phyloP scores from a whole-genome alignment of 1,139 yeast genomes.

The Suhomyces anneliseae region DNA sequence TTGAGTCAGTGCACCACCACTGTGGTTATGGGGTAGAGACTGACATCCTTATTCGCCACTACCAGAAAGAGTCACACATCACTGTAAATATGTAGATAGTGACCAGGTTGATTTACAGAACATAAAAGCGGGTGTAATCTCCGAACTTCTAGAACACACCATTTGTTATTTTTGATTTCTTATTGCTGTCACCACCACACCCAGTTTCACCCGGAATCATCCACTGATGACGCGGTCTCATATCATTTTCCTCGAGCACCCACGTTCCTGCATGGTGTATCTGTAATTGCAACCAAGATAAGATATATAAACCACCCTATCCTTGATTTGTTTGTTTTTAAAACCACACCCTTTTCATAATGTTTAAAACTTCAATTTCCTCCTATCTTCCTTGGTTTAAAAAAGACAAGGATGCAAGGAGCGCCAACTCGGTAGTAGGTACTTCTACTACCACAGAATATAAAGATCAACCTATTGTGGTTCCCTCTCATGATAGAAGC shows the following conservation, averaged over 20 bases:
- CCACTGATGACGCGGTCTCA: conserved; percentile 1
- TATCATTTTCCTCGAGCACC: background rate
- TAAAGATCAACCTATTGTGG: conserved; percentile 21
- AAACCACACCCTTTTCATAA: conserved; percentile 8
- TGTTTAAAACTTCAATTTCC: conserved; percentile 21
- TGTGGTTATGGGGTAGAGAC: too few relatives aligned
- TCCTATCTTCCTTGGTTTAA: conserved; percentile 22
- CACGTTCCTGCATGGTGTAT: conserved; percentile 9
- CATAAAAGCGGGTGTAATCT: too few relatives aligned
- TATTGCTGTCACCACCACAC: background rate
- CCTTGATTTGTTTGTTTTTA: conserved; percentile 3
- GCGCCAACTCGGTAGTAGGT: background rate
- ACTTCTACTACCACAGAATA: background rate
- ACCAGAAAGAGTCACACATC: too few relatives aligned
- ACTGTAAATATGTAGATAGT: too few relatives aligned
- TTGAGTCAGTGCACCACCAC: too few relatives aligned
- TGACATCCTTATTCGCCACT: too few relatives aligned
- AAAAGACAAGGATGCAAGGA: conserved; percentile 9
- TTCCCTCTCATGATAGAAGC: conserved; percentile 27
- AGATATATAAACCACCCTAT: conserved; percentile 7
- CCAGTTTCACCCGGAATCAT: background rate
- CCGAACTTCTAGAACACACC: background rate
- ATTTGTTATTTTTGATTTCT: too few relatives aligned
- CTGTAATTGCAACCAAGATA: conserved; percentile 7
- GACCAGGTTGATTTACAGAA: too few relatives aligned